Evolutionary conservation across 352 stramenopile species (phyloP), one percentile per base, ranked within the genome.

Genomic region (Phytophthora litchii): DNA sequence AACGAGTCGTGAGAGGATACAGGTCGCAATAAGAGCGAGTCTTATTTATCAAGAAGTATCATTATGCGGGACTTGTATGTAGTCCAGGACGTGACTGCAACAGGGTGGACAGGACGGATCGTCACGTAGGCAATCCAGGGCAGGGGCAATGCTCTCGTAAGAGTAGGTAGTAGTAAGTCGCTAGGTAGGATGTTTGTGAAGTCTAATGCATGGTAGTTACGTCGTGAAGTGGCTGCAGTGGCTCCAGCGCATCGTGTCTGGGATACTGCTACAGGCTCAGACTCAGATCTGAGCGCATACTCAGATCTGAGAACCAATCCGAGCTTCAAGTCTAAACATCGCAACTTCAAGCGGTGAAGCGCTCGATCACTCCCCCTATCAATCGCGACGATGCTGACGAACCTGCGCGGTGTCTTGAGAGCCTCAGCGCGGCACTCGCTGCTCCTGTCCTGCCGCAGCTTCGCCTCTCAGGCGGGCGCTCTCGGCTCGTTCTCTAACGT

Each of bases 21-120:
- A 72, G 23, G 35, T 48, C 25, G 43, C 49, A 48, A 44, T 53
- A 53, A 54, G 47, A 62, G 51, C 41, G 56, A 47, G 40, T 31
- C 41, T 68, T 81, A 77, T 81, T 76, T 80, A 80, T 83, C 67
- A 50, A 72, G 50, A 53, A 71, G 57, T 64, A 67, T 72, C 54
- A 66, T 59, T 54, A 54, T 60, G 46, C 46, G 57, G 27, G 32
- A 36, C 32, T 43, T 51, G 31, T 38, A n/a, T 43, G 42, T 20
- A 27, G 20, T 64, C 25, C 19, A 38, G 29, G 21, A 45, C 7
- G 14, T 36, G 23, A 38, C 36, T 62, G 36, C 29, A 17, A 47
- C 23, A 37, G 16, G 48, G 32, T 37, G 25, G 36, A 40, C 35
- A 54, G 31, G 50, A 44, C 34, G 41, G 36, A 52, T 46, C 44